Conservation (phyloP, 129 eudicot species). For the Helichrysum umbraculigerum region DNA sequence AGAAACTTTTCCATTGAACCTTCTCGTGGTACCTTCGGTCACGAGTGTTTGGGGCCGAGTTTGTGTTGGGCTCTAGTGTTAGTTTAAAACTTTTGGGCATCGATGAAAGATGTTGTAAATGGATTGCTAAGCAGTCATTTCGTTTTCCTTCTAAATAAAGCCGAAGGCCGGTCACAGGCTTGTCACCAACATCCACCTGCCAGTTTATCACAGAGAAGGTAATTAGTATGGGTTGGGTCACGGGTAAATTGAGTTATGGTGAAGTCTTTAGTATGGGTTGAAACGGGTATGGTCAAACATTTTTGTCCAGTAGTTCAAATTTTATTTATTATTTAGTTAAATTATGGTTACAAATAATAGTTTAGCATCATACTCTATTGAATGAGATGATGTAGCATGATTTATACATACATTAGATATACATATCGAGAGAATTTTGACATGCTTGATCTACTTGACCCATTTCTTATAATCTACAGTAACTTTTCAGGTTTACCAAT, state of each 20-base stretch:
- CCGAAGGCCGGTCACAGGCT: constrained; percentile 70
- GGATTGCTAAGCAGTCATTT: constrained; percentile 70
- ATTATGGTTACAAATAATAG: not conserved
- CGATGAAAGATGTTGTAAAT: constrained; percentile 70
- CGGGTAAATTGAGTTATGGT: not conserved
- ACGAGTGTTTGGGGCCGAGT: constrained; percentile 16
- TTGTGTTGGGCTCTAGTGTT: constrained; percentile 26
- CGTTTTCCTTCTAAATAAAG: constrained; percentile 70
- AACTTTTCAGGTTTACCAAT: not conserved
- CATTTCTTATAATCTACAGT: not conserved
- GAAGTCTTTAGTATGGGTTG: not conserved
- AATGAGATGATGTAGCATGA: not conserved
- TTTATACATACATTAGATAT: not conserved
- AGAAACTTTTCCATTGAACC: constrained; percentile 78
- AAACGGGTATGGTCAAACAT: not conserved
- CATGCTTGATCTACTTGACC: constrained; percentile 6
- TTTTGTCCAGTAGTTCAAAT: not conserved
- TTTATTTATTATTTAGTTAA: not conserved
- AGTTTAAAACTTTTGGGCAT: constrained; percentile 63
- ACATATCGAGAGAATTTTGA: not conserved
- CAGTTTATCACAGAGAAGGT: not conserved
- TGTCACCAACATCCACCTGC: constrained; percentile 66
- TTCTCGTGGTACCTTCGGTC: constrained; percentile 66
- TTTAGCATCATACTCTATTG: not conserved
- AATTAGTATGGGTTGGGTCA: constrained; percentile 8